Evolutionary conservation across 495 filamentous ascomycete species (phyloP).

Genomic region (Copromyces sp.): DNA sequence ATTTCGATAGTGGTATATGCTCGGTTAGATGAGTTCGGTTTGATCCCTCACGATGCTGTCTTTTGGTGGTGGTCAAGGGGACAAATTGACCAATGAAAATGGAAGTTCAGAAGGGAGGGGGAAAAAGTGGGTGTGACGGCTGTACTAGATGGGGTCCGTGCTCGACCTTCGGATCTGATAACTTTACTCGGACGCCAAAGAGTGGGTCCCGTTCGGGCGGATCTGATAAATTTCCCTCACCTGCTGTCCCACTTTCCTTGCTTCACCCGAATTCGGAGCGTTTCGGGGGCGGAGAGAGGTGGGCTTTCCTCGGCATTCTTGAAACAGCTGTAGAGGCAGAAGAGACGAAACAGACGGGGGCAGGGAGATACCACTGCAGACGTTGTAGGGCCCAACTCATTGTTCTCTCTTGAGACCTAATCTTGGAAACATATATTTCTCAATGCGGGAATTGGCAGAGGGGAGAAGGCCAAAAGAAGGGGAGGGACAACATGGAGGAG

Average conservation of each 20-base stretch:
- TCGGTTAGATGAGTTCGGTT: not conserved
- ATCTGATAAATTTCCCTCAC: constrained; percentile 29
- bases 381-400: not conserved
- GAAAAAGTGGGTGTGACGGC: not conserved
- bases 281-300: not conserved
- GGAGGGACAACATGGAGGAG: not conserved
- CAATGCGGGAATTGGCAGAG: not conserved
- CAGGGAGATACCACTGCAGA: not conserved
- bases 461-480: not conserved
- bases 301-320: not conserved
- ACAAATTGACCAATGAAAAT: constrained; percentile 12
- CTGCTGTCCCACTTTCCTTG: constrained; percentile 7
- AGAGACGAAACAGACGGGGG: not conserved
- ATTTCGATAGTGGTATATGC: not conserved
- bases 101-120: not conserved
- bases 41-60: not conserved
- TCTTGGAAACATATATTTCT: not conserved
- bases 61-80: not conserved
- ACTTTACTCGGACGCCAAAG: constrained; percentile 30
- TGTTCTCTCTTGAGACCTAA: not conserved
- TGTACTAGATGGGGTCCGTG: constrained; percentile 10
- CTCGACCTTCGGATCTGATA: constrained; percentile 36
- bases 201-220: constrained; percentile 5
- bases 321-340: not conserved
- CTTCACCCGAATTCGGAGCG: constrained; percentile 22